Evolutionary conservation across 768 basidiomycete genomes (phyloP), one percentile per base, ranked within the genome.

Genomic region (Suillus lakei): DNA sequence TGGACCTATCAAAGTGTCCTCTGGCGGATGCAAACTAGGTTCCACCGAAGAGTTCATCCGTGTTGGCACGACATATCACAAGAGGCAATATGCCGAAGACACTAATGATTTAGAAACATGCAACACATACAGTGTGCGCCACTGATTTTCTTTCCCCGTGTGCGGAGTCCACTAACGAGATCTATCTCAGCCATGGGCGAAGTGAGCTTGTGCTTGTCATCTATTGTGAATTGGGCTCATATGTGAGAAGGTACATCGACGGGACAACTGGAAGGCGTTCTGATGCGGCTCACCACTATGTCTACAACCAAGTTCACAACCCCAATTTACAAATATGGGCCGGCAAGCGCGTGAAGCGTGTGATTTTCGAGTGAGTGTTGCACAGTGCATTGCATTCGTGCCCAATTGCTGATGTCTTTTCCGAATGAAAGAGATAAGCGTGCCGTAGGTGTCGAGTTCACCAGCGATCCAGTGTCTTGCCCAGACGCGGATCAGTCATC

Each of bases 161-260:
- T 28, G 39, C 21, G 12, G 18, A 53, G 51, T 53, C 36, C 13
- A 10, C 30, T 62, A 8, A 62, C n/a, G n/a, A 34, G n/a, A 62
- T 60, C 6, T 12, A 13, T 21, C 21, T 30, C 30, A 76, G 75
- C 66, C 64, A 13, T 41, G 56, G 34, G 67, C 66, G 50, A 70
- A 63, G 74, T 76, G 51, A 68, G 68, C 32, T 4, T 39, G n/a
- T 44, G 5, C n/a, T 18, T 15, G 18, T n/a, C 28, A 5, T n/a
- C 34, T 8, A 21, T 26, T 36, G 15, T 23, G 9, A 28, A 4
- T 44, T 26, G n/a, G 60, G 6, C 36, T 53, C 23, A 32, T 5
- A 5, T 41, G 18, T 36, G 60, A 60, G 1, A 28, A 91, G 89
- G 69, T 91, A 86, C 70, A 78, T 91, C 21, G 79, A 86, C 65